Conservation (phyloP, 306 rosid species). For the Vigna unguiculata region DNA sequence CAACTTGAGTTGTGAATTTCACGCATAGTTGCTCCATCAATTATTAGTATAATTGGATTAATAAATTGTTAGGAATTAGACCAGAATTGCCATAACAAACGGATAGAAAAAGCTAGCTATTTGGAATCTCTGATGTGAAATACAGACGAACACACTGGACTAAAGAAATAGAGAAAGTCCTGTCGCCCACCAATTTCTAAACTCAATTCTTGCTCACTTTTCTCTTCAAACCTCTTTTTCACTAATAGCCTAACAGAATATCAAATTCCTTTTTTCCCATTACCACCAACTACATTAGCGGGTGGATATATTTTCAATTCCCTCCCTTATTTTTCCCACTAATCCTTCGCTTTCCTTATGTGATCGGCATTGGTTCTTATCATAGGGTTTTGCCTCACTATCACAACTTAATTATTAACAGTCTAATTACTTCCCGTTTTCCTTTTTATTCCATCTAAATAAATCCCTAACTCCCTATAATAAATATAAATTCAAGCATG, state of each 20-base stretch:
- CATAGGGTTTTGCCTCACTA: not conserved
- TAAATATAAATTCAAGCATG: not conserved
- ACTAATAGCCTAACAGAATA: not conserved
- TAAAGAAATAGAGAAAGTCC: not conserved
- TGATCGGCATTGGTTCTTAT: not conserved
- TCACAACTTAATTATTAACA: slow-evolving; percentile 22
- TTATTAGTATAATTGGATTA: not conserved
- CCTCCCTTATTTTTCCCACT: slow-evolving; percentile 5
- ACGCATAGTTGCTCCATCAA: not conserved
- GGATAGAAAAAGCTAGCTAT: slow-evolving; percentile 11
- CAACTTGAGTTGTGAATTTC: not conserved
- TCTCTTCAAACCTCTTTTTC: not conserved
- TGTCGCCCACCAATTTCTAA: not conserved
- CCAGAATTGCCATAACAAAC: slow-evolving; percentile 1
- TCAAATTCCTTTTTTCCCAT: not conserved
- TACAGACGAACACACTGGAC: not conserved
- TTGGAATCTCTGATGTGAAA: not conserved
- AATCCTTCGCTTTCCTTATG: not conserved
- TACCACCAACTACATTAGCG: not conserved
- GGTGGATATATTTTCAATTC: slow-evolving; percentile 7
- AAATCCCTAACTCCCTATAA: slow-evolving; percentile 22
- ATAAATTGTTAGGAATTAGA: not conserved
- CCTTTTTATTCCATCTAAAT: not conserved
- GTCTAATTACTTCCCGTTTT: not conserved
- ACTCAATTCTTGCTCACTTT: slow-evolving; percentile 8